phyloP scores from a whole-genome alignment of 306 rosid species.

The Inga leiocalycina region DNA sequence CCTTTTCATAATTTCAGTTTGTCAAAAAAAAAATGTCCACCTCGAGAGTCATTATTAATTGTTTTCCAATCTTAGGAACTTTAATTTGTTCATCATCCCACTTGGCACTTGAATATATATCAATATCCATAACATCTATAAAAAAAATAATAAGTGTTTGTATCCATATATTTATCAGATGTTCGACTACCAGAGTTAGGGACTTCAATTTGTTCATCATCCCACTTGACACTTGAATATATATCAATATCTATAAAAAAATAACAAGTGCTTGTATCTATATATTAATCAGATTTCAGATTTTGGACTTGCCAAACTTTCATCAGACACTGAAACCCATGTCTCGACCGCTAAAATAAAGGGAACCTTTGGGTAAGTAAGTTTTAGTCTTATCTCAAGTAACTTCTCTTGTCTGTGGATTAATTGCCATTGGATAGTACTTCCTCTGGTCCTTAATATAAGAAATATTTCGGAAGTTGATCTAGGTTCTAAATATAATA shows the following conservation, averaged over 20 bases:
- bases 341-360: constrained; percentile 55
- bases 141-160: background rate
- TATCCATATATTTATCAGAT: constrained; percentile 38
- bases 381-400: too few species aligned
- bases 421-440: background rate
- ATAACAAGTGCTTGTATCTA: background rate
- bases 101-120: constrained; percentile 12
- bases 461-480: too few species aligned
- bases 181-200: too few species aligned
- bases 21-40: too few species aligned
- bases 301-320: constrained; percentile 66
- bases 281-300: constrained; percentile 52
- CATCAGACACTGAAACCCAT: constrained; percentile 59
- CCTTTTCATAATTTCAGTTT: too few species aligned
- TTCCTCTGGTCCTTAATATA: too few species aligned
- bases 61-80: too few species aligned
- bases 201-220: background rate
- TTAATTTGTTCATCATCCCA: background rate
- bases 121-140: background rate
- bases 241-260: background rate
- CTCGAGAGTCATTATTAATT: too few species aligned
- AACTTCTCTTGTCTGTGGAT: background rate
- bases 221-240: constrained; percentile 1
- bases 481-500: too few species aligned
- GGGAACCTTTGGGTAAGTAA: constrained; percentile 71